These are phyloP conservation scores for Candida endomychidarum DNA, from an alignment of 805 yeast genomes.

Conservation along the genomic window DNA sequence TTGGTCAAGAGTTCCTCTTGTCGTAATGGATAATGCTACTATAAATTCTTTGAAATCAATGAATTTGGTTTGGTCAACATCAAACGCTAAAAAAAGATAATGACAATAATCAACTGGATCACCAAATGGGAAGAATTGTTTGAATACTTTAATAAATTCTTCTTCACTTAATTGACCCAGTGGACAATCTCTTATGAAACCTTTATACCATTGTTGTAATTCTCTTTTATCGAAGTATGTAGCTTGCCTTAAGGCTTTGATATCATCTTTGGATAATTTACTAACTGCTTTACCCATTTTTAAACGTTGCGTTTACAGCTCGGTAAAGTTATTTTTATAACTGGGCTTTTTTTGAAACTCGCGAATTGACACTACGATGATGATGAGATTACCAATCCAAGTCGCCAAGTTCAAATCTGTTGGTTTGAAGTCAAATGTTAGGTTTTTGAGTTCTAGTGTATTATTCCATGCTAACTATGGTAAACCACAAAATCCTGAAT, in stretches of 20 bases:
- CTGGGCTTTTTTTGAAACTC: not conserved
- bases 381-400: not conserved
- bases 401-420: no score
- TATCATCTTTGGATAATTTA: slow-evolving; percentile 86
- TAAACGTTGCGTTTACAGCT: no score
- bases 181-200: slow-evolving; percentile 92
- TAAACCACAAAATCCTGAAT: slow-evolving; percentile 42
- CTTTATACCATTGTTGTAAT: slow-evolving; percentile 98
- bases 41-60: slow-evolving; percentile 94
- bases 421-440: not conserved
- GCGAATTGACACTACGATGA: not conserved
- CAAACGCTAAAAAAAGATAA: slow-evolving; percentile 86
- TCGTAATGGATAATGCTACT: slow-evolving; percentile 79
- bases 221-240: slow-evolving; percentile 93
- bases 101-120: slow-evolving; percentile 91
- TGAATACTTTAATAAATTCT: slow-evolving; percentile 88
- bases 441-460: not conserved
- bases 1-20: slow-evolving; percentile 82
- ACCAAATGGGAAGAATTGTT: slow-evolving; percentile 98
- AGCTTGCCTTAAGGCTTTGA: slow-evolving; percentile 74
- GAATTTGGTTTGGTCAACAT: slow-evolving; percentile 72
- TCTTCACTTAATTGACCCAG: slow-evolving; percentile 81
- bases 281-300: slow-evolving; percentile 94
- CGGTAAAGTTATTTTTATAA: not conserved
- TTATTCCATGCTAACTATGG: slow-evolving; percentile 29